These are phyloP conservation scores for Lanmaoa rubissima DNA, from an alignment of 768 basidiomycete species.

Conservation along the genomic window DNA sequence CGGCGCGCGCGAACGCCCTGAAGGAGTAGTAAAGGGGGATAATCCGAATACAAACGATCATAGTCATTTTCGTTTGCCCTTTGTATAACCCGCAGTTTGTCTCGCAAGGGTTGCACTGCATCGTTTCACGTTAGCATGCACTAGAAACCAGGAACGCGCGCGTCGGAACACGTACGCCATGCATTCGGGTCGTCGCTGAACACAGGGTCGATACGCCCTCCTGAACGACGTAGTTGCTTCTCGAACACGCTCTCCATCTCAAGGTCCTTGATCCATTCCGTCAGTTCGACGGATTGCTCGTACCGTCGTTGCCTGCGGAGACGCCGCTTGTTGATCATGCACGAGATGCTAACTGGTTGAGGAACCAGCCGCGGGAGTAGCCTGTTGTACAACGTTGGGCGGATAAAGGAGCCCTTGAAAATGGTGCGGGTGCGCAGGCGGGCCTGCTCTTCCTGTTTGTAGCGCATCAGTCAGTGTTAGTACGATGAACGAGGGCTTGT, in stretches of 20 bases:
- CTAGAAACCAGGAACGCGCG: not conserved
- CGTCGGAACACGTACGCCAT: conserved; percentile 20
- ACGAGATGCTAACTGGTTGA: conserved; percentile 68
- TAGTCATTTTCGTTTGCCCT: conserved; percentile 40
- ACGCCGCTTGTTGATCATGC: conserved; percentile 61
- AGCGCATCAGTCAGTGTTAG: not conserved
- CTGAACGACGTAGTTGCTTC: conserved; percentile 15
- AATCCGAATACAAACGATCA: conserved; percentile 41
- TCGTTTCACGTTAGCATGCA: conserved; percentile 3
- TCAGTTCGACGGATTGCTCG: conserved; percentile 32
- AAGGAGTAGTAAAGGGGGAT: conserved; percentile 47
- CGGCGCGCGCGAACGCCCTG: conserved; percentile 54
- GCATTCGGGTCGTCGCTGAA: conserved; percentile 18
- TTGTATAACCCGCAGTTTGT: conserved; percentile 32
- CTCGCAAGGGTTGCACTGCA: conserved; percentile 39
- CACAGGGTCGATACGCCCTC: conserved; percentile 27
- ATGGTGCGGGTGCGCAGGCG: conserved; percentile 59
- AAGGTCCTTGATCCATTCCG: conserved; percentile 36
- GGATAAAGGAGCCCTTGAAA: conserved; percentile 69
- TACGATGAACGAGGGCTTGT: not conserved
- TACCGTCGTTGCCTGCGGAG: conserved; percentile 45
- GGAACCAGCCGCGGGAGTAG: conserved; percentile 81
- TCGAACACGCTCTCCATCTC: conserved; percentile 41
- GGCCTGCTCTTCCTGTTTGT: conserved; percentile 53
- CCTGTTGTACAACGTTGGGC: conserved; percentile 57